Percentiles rank a stretch among this genome's conserved stretches.
Conservation (phyloP, 371 early-diverging fungal genomes). For the Zychaea mexicana region DNA sequence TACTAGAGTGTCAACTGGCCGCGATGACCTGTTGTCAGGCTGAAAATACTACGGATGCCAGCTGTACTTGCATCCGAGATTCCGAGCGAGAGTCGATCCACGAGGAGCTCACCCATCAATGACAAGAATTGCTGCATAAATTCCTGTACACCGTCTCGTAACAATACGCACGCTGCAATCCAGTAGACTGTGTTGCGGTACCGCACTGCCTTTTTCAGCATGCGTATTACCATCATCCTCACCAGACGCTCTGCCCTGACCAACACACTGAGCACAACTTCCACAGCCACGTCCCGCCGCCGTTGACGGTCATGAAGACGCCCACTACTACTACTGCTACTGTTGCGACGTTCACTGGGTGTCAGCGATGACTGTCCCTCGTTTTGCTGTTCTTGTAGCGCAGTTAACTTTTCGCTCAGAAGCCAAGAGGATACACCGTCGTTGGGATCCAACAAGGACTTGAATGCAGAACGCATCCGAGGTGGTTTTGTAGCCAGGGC, state of each 20-base stretch:
- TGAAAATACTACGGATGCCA: slow-evolving; percentile 22
- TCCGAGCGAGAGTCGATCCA: slow-evolving; percentile 3
- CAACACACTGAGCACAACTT: not conserved
- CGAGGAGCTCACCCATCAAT: slow-evolving; percentile 25
- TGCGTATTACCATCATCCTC: slow-evolving; percentile 4
- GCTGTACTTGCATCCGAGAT: slow-evolving; percentile 10
- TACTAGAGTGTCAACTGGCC: slow-evolving; percentile 13
- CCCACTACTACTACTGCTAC: too few species aligned
- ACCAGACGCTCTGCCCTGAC: slow-evolving; percentile 4
- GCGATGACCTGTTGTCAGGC: slow-evolving; percentile 27
- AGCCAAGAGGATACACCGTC: slow-evolving; percentile 15
- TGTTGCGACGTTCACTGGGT: too few species aligned
- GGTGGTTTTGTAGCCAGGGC: slow-evolving; percentile 30
- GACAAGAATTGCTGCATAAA: slow-evolving; percentile 28
- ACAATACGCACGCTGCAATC: slow-evolving; percentile 31
- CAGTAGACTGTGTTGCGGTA: slow-evolving; percentile 36
- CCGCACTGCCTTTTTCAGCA: slow-evolving; percentile 19
- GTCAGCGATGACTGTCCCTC: not conserved
- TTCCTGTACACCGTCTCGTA: slow-evolving; percentile 37
- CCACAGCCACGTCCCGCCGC: slow-evolving; percentile 2
- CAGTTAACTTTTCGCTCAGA: slow-evolving; percentile 20
- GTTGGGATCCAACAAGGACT: slow-evolving; percentile 6
- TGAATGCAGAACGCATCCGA: slow-evolving; percentile 22
- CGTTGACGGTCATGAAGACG: too few species aligned
- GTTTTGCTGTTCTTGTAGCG: slow-evolving; percentile 10